Base-by-base conservation (phyloP, 345 rosid genomes). In the Ceriops decandra region DNA sequence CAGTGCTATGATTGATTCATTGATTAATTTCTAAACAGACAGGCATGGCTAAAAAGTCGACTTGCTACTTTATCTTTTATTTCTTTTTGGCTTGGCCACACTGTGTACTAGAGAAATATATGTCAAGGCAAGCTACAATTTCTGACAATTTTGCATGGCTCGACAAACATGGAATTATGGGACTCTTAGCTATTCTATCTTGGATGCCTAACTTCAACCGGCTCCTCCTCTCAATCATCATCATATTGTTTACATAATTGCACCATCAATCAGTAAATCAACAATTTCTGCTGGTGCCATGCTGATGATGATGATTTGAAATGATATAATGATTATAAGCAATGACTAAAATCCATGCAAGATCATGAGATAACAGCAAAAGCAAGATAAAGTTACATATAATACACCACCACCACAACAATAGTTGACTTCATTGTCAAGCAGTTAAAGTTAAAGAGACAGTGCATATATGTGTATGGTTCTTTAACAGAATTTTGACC, bases 1-100 rank as follows among this genome's bases (percentile, higher is more conserved):
- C 74, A 62, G 72, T 61, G 78, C 66, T 62, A 82, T 84, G 85
- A 86, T 81, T 79, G 84, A 81, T 76, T 52, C 85, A 74, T 77
- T 82, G 85, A 79, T 79, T 82, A 68, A 27, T 53, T 72, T 54
- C 13, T 13, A 1, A 33, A 33, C 17, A 27, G 59, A 61, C 54
- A 53, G 57, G 77, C 53, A 72, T 72, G 77, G 65, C 70, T 58
- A 63, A 85, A 85, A 81, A 76, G 78, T 74, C 71, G 69, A 16
- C 3, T 46, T 20, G 16, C 28, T 20, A 42, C 30, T 13, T 26
- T 0, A 17, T 32, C 68, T 26, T 17, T 63, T 33, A 15, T 22
- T 56, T 38, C 6, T 31, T 32, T 38, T 57, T 20, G 28, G 49
- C 57, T 52, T 38, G 49, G 56, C 36, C 36, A 58, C 62, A n/a